These are phyloP conservation scores for Tetrahymena thermophila DNA, from an alignment of 73 alveolate genomes.

Conservation along the genomic window DNA sequence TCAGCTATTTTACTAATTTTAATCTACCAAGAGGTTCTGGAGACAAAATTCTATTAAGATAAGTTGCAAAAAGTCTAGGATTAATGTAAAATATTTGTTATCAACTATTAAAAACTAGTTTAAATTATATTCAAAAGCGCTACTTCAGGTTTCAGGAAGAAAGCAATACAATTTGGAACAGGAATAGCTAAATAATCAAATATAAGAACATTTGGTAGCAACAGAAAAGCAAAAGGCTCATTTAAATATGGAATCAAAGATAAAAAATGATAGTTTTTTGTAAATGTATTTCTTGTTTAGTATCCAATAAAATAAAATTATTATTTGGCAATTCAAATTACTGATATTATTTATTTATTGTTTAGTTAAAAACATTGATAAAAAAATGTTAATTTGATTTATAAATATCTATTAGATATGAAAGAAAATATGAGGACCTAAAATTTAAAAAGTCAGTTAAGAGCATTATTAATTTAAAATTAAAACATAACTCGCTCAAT, in stretches of 20 bases:
- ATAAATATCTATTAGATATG: background rate
- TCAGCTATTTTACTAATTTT: constrained; percentile 39
- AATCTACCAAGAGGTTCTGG: constrained; percentile 48
- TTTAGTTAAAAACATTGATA: background rate
- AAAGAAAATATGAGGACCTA: background rate
- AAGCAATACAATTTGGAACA: constrained; percentile 73
- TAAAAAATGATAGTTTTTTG: background rate
- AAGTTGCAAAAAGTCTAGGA: constrained; percentile 37
- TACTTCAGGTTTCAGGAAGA: constrained; percentile 26
- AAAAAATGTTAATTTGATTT: too few relatives aligned
- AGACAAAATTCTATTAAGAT: constrained; percentile 59
- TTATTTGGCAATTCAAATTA: background rate
- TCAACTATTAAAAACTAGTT: background rate
- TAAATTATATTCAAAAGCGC: background rate
- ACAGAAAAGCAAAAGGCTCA: constrained; percentile 71
- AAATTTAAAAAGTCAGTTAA: background rate
- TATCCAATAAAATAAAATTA: background rate
- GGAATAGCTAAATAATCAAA: constrained; percentile 65
- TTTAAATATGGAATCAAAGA: constrained; percentile 37
- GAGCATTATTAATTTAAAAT: background rate
- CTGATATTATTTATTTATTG: background rate
- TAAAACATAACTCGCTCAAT: background rate
- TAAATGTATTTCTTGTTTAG: background rate
- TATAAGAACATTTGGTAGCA: constrained; percentile 61
- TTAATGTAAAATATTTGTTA: constrained; percentile 24